Percentiles rank a stretch among this genome's conserved stretches.
These are phyloP conservation scores for Kodamaea ohmeri DNA, from an alignment of 1,139 yeast species.

Conservation along the genomic window DNA sequence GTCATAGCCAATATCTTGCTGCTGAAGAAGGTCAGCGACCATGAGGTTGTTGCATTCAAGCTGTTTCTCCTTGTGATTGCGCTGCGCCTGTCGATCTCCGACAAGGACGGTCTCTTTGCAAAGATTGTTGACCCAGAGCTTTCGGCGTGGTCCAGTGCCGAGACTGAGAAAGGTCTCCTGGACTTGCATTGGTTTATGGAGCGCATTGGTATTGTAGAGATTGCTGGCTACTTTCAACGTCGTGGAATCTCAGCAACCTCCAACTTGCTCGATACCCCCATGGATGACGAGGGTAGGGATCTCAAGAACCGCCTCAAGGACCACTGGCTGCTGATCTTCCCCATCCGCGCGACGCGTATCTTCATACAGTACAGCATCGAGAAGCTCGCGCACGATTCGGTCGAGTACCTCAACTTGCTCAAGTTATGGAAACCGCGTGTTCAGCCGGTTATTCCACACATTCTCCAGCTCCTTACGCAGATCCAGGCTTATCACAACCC, in stretches of 20 bases:
- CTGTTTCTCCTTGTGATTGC: slow-evolving; percentile 90
- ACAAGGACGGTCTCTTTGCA: slow-evolving; percentile 73
- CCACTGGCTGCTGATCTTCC: slow-evolving; percentile 93
- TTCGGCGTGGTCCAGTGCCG: slow-evolving; percentile 89
- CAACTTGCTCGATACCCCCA: slow-evolving; percentile 68
- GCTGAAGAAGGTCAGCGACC: slow-evolving; percentile 73
- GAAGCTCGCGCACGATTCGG: slow-evolving; percentile 73
- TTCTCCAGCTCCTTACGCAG: slow-evolving; percentile 80
- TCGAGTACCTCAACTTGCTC: slow-evolving; percentile 70
- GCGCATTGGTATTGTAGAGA: slow-evolving; percentile 88
- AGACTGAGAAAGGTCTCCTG: slow-evolving; percentile 81
- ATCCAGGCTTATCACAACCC: slow-evolving; percentile 95
- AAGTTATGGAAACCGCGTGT: slow-evolving; percentile 91
- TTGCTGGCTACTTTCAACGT: slow-evolving; percentile 83
- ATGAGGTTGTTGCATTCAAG: slow-evolving; percentile 90
- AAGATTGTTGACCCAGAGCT: slow-evolving; percentile 91
- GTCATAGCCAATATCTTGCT: slow-evolving; percentile 73
- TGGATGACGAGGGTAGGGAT: slow-evolving; percentile 87
- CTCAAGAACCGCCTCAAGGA: slow-evolving; percentile 77
- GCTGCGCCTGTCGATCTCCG: slow-evolving; percentile 71
- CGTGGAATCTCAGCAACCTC: slow-evolving; percentile 79
- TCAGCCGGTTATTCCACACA: slow-evolving; percentile 87
- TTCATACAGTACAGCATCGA: slow-evolving; percentile 95
- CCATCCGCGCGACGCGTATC: slow-evolving; percentile 92
- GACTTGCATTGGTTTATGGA: slow-evolving; percentile 98